phyloP scores from a whole-genome alignment of 2,329 filamentous ascomycete genomes.

The Aspergillus transmontanensis region DNA sequence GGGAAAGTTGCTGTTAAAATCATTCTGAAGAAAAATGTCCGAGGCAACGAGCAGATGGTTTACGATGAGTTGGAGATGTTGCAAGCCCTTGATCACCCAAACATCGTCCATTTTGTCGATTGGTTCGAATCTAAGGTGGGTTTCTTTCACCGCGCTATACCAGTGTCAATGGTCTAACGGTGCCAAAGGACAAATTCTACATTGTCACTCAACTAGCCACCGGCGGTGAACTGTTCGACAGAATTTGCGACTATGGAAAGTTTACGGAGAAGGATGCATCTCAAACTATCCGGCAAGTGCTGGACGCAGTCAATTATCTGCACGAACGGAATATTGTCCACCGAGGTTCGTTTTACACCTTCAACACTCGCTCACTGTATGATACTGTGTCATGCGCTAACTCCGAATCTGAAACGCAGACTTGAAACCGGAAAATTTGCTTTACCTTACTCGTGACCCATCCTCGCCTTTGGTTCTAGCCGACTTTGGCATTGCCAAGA shows the following conservation, averaged over 20 bases:
- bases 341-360: slow-evolving; percentile 64
- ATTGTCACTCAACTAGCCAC: slow-evolving; percentile 96
- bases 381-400: background rate
- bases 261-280: slow-evolving; percentile 99
- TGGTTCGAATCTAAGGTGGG: slow-evolving; percentile 97
- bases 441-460: slow-evolving; percentile 79
- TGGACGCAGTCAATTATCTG: slow-evolving; percentile 90
- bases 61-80: slow-evolving; percentile 96
- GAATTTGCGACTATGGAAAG: slow-evolving; percentile 96
- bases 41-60: slow-evolving; percentile 97
- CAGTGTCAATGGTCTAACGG: slow-evolving; percentile 12
- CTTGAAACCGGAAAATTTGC: slow-evolving; percentile 95
- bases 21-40: slow-evolving; percentile 98
- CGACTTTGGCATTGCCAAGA: slow-evolving; percentile 98
- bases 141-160: background rate
- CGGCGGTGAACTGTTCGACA: slow-evolving; percentile 94
- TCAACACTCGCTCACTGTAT: background rate
- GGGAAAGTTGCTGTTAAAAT: slow-evolving; percentile 96
- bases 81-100: slow-evolving; percentile 84
- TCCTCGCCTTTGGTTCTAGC: slow-evolving; percentile 88
- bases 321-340: slow-evolving; percentile 95
- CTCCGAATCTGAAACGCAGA: slow-evolving; percentile 56
- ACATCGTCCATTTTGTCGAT: slow-evolving; percentile 96
- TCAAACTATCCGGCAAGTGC: slow-evolving; percentile 90
- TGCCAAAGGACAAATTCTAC: slow-evolving; percentile 90